These are phyloP conservation scores for Bryoerythrophyllum caledonicum DNA, from an alignment of 225 moss, liverwort and hornwort species.

Conservation along the genomic window DNA sequence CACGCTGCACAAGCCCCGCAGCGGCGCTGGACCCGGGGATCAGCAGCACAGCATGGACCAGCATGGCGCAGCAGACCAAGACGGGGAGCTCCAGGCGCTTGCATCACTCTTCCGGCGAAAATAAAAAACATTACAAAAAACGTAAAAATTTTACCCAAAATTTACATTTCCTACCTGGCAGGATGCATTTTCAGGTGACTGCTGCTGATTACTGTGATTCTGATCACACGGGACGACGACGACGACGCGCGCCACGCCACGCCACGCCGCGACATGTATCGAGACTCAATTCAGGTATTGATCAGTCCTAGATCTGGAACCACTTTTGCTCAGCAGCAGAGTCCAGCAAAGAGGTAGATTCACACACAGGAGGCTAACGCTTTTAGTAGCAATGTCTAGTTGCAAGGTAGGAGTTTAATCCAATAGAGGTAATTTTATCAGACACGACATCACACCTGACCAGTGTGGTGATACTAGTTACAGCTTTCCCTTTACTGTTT, in stretches of 20 bases:
- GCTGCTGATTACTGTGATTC: conserved; percentile 2
- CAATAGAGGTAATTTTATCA: conserved; percentile 45
- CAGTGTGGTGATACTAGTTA: conserved; percentile 13
- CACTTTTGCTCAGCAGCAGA: conserved; percentile 15
- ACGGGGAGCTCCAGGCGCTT: conserved; percentile 54
- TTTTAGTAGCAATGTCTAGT: conserved; percentile 41
- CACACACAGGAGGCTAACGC: neutral
- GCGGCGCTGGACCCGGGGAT: neutral
- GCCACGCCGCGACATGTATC: no score
- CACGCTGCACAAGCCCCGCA: conserved; percentile 47
- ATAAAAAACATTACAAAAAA: neutral
- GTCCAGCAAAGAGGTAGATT: conserved; percentile 12
- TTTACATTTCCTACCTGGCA: conserved; percentile 6
- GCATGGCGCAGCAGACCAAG: conserved; percentile 22
- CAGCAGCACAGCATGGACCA: conserved; percentile 44
- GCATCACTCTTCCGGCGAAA: conserved; percentile 60
- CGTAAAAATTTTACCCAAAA: neutral
- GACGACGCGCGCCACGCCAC: no score
- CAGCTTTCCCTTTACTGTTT: neutral
- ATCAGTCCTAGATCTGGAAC: conserved; percentile 19
- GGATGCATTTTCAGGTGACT: conserved; percentile 12
- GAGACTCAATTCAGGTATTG: conserved; percentile 24
- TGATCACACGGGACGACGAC: conserved; percentile 5
- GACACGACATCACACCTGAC: neutral
- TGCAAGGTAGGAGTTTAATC: conserved; percentile 37